These are phyloP conservation scores for Corymbia citriodora DNA, from an alignment of 441 rosid species.

Conservation along the genomic window DNA sequence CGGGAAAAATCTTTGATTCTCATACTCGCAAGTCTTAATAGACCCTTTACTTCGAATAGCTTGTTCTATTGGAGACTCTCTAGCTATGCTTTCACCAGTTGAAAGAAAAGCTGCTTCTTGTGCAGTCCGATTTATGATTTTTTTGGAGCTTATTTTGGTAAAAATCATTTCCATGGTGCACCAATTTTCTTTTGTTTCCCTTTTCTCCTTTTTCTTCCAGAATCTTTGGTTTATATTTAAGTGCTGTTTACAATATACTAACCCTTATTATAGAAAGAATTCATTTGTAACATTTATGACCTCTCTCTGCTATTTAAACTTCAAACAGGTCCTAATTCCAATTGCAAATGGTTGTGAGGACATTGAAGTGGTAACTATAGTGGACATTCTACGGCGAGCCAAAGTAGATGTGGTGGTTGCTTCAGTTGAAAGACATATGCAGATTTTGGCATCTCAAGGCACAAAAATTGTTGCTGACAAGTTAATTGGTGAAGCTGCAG, in stretches of 20 bases:
- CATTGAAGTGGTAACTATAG: constrained; percentile 63
- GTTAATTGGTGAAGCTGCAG: constrained; percentile 56
- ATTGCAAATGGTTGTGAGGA: constrained; percentile 87
- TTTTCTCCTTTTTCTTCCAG: not conserved
- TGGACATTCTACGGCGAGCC: constrained; percentile 79
- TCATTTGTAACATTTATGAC: not conserved
- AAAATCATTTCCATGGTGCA: not conserved
- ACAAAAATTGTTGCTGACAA: constrained; percentile 74
- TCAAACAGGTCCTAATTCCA: constrained; percentile 73
- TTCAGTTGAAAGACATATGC: constrained; percentile 62
- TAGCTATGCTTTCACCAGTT: not conserved
- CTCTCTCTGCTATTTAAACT: constrained; percentile 5
- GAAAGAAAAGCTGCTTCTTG: not conserved
- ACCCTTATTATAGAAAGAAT: not conserved
- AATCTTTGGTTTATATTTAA: not conserved
- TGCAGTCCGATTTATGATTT: not conserved
- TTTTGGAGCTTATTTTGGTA: not conserved
- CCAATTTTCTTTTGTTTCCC: not conserved
- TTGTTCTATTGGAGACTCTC: not conserved
- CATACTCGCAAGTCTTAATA: not conserved
- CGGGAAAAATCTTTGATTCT: not conserved
- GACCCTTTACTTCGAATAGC: not conserved
- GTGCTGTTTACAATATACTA: not conserved
- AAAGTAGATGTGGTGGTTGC: constrained; percentile 80
- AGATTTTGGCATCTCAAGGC: constrained; percentile 72